A percentile compares a stretch with the other conserved stretches of the same genome.
phyloP scores from a whole-genome alignment of 805 yeast genomes.

The Zygosaccharomyces pseudorouxii region DNA sequence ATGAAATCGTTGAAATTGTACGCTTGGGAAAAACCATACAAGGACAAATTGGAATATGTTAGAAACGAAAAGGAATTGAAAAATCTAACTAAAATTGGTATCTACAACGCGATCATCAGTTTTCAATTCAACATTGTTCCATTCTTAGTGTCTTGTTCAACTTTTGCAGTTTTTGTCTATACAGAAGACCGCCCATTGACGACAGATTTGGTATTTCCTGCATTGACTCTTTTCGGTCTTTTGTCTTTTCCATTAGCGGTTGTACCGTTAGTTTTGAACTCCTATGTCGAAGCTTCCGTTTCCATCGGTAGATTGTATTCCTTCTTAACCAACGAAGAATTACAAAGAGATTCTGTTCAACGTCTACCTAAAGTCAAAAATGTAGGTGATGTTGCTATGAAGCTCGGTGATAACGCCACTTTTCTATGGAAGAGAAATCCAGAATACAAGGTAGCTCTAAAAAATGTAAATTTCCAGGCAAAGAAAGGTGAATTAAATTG shows the following conservation, averaged over 20 bases:
- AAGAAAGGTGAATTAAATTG: constrained; percentile 77
- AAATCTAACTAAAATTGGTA: constrained; percentile 70
- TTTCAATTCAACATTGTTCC: constrained; percentile 87
- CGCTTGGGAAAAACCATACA: constrained; percentile 92
- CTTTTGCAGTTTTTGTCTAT: constrained; percentile 76
- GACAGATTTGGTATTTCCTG: constrained; percentile 90
- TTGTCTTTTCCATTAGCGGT: constrained; percentile 88
- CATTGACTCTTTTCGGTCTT: constrained; percentile 81
- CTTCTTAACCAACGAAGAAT: constrained; percentile 70
- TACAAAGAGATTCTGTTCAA: constrained; percentile 70
- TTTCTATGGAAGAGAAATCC: constrained; percentile 77
- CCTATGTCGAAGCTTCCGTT: constrained; percentile 83
- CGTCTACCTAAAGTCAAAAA: constrained; percentile 41
- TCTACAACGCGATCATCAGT: constrained; percentile 61
- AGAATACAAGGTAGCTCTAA: constrained; percentile 61
- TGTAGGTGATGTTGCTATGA: constrained; percentile 63
- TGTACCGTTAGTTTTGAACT: constrained; percentile 83
- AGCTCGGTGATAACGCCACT: constrained; percentile 55
- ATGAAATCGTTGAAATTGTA: constrained; percentile 89
- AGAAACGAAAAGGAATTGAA: constrained; percentile 83
- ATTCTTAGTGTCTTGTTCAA: constrained; percentile 79
- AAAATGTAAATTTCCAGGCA: constrained; percentile 57
- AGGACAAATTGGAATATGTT: constrained; percentile 65
- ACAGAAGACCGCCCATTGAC: constrained; percentile 61
- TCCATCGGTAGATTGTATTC: constrained; percentile 69